Evolutionary conservation across 352 stramenopile genomes (phyloP).

Genomic region (Thalassiosira livingstoniorum): DNA sequence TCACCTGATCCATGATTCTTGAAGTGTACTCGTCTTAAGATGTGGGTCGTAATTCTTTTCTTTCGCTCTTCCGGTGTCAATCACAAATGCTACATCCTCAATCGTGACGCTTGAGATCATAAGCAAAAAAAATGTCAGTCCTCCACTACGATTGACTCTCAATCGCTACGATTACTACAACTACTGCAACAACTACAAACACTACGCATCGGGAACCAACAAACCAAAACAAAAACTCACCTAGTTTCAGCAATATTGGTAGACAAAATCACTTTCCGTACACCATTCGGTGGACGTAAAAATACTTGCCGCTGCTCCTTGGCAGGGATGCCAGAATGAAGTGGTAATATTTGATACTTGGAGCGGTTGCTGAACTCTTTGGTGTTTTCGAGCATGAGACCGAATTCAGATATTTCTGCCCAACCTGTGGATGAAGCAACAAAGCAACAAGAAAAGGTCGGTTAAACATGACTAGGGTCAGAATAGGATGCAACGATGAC

Average conservation of each 20-base stretch:
- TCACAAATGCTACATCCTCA: constrained; percentile 93
- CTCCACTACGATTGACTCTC: no score
- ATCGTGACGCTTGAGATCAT: constrained; percentile 92
- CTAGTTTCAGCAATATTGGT: constrained; percentile 91
- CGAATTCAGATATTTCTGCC: constrained; percentile 79
- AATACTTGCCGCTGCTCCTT: constrained; percentile 95
- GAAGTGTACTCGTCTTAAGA: constrained; percentile 97
- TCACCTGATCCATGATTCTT: constrained; percentile 99
- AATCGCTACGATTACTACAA: no score
- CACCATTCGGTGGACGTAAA: constrained; percentile 77
- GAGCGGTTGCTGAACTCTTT: constrained; percentile 67
- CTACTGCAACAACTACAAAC: no score
- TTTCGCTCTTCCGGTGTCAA: constrained; percentile 94
- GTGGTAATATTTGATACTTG: constrained; percentile 59
- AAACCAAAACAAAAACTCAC: no score
- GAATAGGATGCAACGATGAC: no score
- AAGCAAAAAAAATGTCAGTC: no score
- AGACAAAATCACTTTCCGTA: constrained; percentile 92
- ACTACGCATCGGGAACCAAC: no score
- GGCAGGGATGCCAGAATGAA: constrained; percentile 93
- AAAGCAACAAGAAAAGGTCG: no score
- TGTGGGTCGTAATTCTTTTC: constrained; percentile 99
- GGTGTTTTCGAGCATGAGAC: constrained; percentile 64
- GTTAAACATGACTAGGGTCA: no score
- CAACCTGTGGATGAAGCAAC: no score